phyloP scores from a whole-genome alignment of 2,329 filamentous ascomycete genomes.

The Zymoseptoria crescenta region DNA sequence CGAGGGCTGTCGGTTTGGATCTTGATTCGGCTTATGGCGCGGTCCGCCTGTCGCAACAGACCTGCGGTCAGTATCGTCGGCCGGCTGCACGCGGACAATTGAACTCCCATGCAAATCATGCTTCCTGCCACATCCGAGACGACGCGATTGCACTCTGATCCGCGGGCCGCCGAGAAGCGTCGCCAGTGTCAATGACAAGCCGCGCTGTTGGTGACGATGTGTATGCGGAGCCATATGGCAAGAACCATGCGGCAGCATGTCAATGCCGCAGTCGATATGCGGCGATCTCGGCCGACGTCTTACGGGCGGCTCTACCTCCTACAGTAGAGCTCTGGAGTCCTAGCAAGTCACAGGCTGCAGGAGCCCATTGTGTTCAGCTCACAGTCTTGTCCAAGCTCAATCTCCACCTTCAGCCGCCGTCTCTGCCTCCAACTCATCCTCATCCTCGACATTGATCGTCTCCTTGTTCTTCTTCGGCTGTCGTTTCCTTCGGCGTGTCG shows the following conservation, averaged over 20 bases:
- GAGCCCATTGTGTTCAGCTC: neutral
- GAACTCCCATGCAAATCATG: too few relatives aligned
- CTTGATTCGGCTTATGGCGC: neutral
- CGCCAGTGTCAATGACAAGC: neutral
- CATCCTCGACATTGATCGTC: constrained; percentile 20
- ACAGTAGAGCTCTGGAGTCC: neutral
- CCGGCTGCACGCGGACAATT: neutral
- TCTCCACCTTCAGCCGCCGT: neutral
- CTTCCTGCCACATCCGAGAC: neutral
- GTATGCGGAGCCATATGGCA: neutral
- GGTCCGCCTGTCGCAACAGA: too few relatives aligned
- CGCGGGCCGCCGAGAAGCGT: neutral
- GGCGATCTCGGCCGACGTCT: neutral
- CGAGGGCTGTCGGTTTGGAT: neutral
- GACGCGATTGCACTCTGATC: neutral
- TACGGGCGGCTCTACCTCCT: neutral
- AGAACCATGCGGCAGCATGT: neutral
- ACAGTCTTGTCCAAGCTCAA: neutral
- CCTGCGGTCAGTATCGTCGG: too few relatives aligned
- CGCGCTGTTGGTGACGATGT: neutral
- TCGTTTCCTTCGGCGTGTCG: constrained; percentile 33
- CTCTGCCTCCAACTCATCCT: constrained; percentile 9
- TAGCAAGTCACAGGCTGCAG: neutral
- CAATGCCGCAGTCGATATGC: neutral
- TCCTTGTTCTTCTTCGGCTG: constrained; percentile 20